Conservation (phyloP, 768 basidiomycete species). For the Tricholoma saponaceum region DNA sequence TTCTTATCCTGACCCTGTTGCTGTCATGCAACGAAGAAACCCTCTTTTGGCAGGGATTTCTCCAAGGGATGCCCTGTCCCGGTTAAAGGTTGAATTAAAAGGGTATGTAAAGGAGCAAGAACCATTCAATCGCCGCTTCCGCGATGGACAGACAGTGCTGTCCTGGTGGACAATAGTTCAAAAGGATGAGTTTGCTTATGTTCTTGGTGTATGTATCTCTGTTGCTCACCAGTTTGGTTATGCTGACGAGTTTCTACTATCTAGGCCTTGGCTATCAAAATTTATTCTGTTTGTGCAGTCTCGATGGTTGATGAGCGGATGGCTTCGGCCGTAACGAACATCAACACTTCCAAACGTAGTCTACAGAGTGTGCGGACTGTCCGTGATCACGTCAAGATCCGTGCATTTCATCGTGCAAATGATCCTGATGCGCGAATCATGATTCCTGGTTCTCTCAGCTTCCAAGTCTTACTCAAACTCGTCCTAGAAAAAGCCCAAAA, state of each 20-base stretch:
- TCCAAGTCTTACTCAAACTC: neutral
- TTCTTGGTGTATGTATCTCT: neutral
- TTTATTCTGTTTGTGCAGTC: neutral
- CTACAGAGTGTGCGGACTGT: neutral
- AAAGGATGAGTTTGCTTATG: neutral
- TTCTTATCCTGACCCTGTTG: neutral
- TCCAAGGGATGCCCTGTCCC: neutral
- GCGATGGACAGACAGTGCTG: neutral
- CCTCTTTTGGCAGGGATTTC: neutral
- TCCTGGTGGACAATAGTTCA: neutral
- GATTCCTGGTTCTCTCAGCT: neutral
- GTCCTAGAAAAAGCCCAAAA: neutral
- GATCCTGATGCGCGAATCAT: neutral
- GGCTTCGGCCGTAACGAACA: neutral
- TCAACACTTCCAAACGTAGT: neutral
- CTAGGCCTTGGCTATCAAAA: neutral
- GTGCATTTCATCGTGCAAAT: neutral
- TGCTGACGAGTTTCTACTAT: neutral
- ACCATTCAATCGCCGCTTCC: neutral
- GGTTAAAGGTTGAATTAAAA: neutral
- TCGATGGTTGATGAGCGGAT: neutral
- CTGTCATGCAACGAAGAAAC: neutral
- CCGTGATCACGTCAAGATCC: neutral
- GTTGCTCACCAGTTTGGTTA: neutral
- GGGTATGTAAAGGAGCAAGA: neutral